Base-by-base conservation (phyloP, 208 protist genomes). In the Crithidia sp. region DNA sequence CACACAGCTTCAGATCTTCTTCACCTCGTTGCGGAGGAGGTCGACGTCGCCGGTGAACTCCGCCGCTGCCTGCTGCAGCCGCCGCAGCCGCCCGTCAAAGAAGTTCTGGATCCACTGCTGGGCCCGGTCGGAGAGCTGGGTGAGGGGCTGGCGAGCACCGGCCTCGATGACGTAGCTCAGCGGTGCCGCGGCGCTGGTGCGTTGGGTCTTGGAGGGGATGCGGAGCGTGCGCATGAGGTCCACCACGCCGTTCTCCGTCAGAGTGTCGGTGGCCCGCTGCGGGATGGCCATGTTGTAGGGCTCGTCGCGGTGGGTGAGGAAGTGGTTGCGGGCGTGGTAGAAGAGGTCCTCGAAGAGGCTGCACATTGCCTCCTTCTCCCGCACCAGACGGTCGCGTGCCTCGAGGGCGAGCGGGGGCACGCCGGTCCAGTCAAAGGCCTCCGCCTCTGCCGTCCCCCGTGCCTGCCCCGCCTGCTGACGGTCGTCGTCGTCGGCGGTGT, bases 251-350 rank as follows among this genome's bases (percentile, higher is more conserved):
- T 80, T 77, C 50, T 68, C 59, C 12, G 78, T 81, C 36, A 92
- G 62, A 9, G 71, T 67, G 16, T 70, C 14, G 5, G 62, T 73
- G 5, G 83, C 74, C 0, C 52, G 28, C 44, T n/a, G 12, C 52
- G 77, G 77, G 41, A 82, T 57, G 3, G 41, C 56, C 62, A 80
- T 73, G 13, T 69, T 37, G 55, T 80, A 95, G 5, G 90, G 77
- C 53, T 78, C 79, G 12, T 17, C n/a, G 39, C 75, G 72, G 67
- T 64, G 52, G 19, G 70, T 73, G 14, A 91, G 49, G 67, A 93
- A 90, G 73, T 95, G 90, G 65, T 81, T 88, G 53, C 83, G 80
- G 7, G 81, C 90, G 60, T 84, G 74, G 82, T 95, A 95, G 73
- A 94, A 94, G 36, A 88, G 79, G 66, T 95, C 90, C 16, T 84